Evolutionary conservation across 345 rosid species (phyloP), one percentile per base, ranked within the genome.

Genomic region (Eutrema heterophyllum): DNA sequence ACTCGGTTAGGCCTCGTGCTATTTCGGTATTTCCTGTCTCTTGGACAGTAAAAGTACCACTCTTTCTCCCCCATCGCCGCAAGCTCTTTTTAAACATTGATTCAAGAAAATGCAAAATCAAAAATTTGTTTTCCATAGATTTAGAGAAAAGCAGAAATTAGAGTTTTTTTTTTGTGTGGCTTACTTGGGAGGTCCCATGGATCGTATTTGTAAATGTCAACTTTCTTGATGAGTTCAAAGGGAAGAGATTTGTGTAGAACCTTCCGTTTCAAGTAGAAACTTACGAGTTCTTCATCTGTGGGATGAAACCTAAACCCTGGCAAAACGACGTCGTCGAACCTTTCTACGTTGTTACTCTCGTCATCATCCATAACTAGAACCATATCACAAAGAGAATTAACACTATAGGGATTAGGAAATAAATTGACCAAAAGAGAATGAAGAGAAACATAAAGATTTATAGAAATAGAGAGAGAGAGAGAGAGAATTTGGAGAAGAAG

Each of bases 161-260:
- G 33, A 49, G 61, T 64, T 58, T 30, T 4, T 30, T 1, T 3
- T 29, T 1, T 33, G 0, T 9, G 59, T 64, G 30, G 49, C 97
- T 86, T 83, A 94, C 98, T 91, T 77, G 98, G 97, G 54, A 93
- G 98, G 71, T 91, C 98, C 98, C 98, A 93, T 49, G 98, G 98
- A 78, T 89, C 98, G 35, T 86, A 84, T 84, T 89, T 93, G 45
- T 93, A 91, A 41, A 94, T 94, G 60, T 94, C 98, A 5, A 91
- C 93, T 86, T 94, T 96, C 81, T 85, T 91, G 65, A 94, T 94
- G 45, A 94, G 84, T 72, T 94, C 97, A 59, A 91, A 80, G 35
- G 91, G 83, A 59, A 91, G 83, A 64, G 93, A 15, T 30, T 70
- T 73, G 13, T 88, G 91, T 73, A 84, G 88, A 61, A 86, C 81